Conservation (phyloP, 768 basidiomycete species). For the Boletellus emodensis region DNA sequence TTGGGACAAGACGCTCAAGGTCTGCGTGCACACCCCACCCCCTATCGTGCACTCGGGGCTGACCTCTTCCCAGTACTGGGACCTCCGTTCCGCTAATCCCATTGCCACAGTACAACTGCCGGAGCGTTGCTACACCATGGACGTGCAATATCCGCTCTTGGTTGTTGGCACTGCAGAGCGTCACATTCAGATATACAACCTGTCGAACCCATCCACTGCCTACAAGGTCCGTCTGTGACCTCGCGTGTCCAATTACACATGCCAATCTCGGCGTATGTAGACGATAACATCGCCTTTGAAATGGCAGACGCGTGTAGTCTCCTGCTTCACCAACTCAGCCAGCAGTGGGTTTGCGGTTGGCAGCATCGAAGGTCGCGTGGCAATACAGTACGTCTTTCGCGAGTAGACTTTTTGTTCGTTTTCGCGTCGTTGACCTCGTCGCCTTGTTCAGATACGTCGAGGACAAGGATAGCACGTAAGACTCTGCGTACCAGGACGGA, state of each 20-base stretch:
- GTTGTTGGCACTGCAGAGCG: slow-evolving; percentile 93
- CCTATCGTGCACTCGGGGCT: background rate
- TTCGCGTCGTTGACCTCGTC: background rate
- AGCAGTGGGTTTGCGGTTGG: slow-evolving; percentile 78
- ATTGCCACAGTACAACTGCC: slow-evolving; percentile 79
- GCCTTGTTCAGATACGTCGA: slow-evolving; percentile 65
- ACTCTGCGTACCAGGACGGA: slow-evolving; percentile 12
- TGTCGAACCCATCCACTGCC: slow-evolving; percentile 72
- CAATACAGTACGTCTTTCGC: slow-evolving; percentile 74
- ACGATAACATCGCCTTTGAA: slow-evolving; percentile 83
- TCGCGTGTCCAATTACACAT: background rate
- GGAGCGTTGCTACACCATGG: slow-evolving; percentile 87
- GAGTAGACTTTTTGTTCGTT: background rate
- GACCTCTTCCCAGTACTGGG: slow-evolving; percentile 75
- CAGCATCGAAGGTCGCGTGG: slow-evolving; percentile 87
- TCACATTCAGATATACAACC: slow-evolving; percentile 85
- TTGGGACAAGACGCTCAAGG: slow-evolving; percentile 98
- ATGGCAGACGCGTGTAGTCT: slow-evolving; percentile 86
- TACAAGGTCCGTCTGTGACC: slow-evolving; percentile 56
- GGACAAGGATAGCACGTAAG: slow-evolving; percentile 71
- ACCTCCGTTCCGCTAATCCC: slow-evolving; percentile 71
- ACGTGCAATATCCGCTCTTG: slow-evolving; percentile 76
- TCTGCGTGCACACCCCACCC: slow-evolving; percentile 26
- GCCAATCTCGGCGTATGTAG: slow-evolving; percentile 35
- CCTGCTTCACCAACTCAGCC: slow-evolving; percentile 69